These are phyloP conservation scores for Vitis rupestris DNA, from an alignment of 164 flowering plant genomes.

Conservation along the genomic window DNA sequence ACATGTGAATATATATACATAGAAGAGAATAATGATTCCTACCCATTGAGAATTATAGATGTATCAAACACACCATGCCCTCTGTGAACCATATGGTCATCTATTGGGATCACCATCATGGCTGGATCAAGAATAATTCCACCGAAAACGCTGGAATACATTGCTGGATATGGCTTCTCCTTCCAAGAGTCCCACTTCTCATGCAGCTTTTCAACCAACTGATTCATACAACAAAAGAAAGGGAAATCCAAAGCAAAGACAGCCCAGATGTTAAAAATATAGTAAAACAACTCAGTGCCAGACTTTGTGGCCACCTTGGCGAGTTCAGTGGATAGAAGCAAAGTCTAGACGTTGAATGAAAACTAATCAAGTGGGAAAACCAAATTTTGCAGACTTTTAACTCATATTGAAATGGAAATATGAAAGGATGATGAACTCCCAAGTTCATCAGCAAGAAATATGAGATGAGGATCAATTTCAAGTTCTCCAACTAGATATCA, in stretches of 20 bases:
- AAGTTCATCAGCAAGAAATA: too few relatives aligned
- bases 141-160: slow-evolving; percentile 80
- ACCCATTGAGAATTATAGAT: slow-evolving; percentile 75
- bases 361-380: too few relatives aligned
- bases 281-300: too few relatives aligned
- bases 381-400: too few relatives aligned
- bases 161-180: slow-evolving; percentile 75
- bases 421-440: too few relatives aligned
- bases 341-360: too few relatives aligned
- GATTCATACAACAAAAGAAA: slow-evolving; percentile 5
- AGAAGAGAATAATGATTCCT: slow-evolving; percentile 8
- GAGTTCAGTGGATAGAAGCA: too few relatives aligned
- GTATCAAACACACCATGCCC: slow-evolving; percentile 97
- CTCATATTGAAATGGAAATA: too few relatives aligned
- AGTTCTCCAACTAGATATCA: too few relatives aligned
- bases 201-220: slow-evolving; percentile 75
- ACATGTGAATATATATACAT: not conserved
- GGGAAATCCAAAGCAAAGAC: not conserved
- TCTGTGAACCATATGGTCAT: slow-evolving; percentile 96
- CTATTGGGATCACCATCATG: slow-evolving; percentile 87
- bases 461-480: too few relatives aligned
- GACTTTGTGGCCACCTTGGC: too few relatives aligned
- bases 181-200: slow-evolving; percentile 53
- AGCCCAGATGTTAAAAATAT: not conserved
- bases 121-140: slow-evolving; percentile 85